These are phyloP conservation scores for Cyphellophora europaea DNA, from an alignment of 2,329 filamentous ascomycete genomes.

Conservation along the genomic window DNA sequence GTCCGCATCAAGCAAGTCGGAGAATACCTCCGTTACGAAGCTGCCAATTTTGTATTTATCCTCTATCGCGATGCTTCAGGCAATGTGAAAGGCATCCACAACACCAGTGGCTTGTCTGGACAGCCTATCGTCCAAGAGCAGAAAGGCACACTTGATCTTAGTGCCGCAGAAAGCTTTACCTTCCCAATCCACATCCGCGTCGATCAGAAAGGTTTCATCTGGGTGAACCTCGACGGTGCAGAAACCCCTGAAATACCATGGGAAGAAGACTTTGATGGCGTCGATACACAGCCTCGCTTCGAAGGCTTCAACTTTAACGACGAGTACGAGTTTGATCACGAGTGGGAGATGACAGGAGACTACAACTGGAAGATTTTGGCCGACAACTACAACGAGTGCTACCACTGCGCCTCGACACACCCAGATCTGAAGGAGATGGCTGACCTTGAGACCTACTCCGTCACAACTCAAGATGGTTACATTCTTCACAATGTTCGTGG, in stretches of 20 bases:
- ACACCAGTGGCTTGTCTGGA: conserved; percentile 53
- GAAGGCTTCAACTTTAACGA: conserved; percentile 45
- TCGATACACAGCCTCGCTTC: conserved; percentile 39
- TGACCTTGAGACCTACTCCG: conserved; percentile 44
- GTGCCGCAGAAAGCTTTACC: conserved; percentile 51
- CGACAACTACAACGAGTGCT: conserved; percentile 50
- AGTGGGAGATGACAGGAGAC: conserved; percentile 8
- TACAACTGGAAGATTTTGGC: conserved; percentile 26
- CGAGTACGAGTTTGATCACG: conserved; percentile 38
- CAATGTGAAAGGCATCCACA: conserved; percentile 53
- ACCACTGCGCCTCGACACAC: conserved; percentile 50
- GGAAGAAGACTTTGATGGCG: conserved; percentile 9
- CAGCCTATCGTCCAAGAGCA: conserved; percentile 40
- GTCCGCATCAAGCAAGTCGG: conserved; percentile 41
- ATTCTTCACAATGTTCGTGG: conserved; percentile 42
- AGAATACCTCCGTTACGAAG: conserved; percentile 23
- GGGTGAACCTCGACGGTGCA: conserved; percentile 11
- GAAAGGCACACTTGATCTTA: conserved; percentile 31
- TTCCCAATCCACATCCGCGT: conserved; percentile 24
- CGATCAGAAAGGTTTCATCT: conserved; percentile 11
- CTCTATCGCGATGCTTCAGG: conserved; percentile 41
- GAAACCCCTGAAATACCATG: conserved; percentile 7
- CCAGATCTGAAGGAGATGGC: conserved; percentile 46
- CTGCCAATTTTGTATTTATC: conserved; percentile 46
- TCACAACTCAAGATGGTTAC: conserved; percentile 45